Evolutionary conservation across 441 rosid genomes (phyloP).

Genomic region (Populus hybrid): DNA sequence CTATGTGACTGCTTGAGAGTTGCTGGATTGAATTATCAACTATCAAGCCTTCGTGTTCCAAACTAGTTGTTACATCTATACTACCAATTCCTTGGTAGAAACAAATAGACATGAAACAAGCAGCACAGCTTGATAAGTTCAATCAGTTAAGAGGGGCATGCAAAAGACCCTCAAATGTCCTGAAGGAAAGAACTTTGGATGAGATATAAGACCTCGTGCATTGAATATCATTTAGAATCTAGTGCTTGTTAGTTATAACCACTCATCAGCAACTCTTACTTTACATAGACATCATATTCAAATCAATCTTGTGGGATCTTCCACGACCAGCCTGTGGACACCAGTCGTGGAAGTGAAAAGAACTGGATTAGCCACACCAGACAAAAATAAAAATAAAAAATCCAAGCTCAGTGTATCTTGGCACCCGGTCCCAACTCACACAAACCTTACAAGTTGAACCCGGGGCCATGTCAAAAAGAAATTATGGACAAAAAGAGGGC

Average conservation of each 20-base stretch:
- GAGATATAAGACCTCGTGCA: not conserved
- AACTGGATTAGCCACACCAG: conserved; percentile 12
- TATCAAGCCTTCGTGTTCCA: not conserved
- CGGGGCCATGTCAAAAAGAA: not conserved
- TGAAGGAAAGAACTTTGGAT: not conserved
- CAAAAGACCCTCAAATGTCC: not conserved
- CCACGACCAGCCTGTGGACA: conserved; percentile 4
- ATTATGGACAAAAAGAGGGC: conserved; percentile 3
- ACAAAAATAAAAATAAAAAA: not conserved
- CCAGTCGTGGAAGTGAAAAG: not conserved
- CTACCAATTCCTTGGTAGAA: not conserved
- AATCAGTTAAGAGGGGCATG: not conserved
- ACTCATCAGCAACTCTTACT: not conserved
- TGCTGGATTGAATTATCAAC: not conserved
- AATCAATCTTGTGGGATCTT: not conserved
- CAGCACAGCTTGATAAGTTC: not conserved
- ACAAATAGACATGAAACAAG: not conserved
- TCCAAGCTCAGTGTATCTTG: not conserved
- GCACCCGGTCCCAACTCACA: not conserved
- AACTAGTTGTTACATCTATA: not conserved
- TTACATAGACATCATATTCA: not conserved
- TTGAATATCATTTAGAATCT: not conserved
- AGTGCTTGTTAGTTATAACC: not conserved
- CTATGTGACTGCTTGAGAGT: not conserved
- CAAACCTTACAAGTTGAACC: not conserved